phyloP scores from a whole-genome alignment of 2,329 filamentous ascomycete genomes.

The Penicillium sp. region DNA sequence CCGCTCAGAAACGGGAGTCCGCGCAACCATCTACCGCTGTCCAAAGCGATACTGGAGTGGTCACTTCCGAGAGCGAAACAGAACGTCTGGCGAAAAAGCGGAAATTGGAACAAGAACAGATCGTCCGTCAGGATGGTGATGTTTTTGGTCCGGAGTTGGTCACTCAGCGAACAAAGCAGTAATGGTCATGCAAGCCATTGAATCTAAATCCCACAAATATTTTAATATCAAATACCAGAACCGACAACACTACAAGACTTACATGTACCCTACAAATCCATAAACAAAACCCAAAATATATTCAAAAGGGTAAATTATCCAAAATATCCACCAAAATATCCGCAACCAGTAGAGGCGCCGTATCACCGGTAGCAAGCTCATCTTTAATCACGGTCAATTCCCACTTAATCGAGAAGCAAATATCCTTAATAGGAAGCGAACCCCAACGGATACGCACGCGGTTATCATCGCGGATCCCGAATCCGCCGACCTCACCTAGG shows the following conservation, averaged over 20 bases:
- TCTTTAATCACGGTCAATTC: neutral
- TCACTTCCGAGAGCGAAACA: constrained; percentile 36
- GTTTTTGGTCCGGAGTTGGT: constrained; percentile 41
- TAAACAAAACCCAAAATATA: neutral
- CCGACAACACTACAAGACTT: neutral
- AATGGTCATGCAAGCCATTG: neutral
- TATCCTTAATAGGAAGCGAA: neutral
- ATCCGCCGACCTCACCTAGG: neutral
- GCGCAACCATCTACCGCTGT: constrained; percentile 25
- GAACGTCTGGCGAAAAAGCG: constrained; percentile 43
- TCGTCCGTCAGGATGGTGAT: constrained; percentile 24
- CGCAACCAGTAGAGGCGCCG: neutral
- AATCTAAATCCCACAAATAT: neutral
- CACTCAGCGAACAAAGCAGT: constrained; percentile 32
- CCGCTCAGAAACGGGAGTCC: constrained; percentile 42
- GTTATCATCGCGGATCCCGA: neutral
- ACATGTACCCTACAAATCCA: neutral
- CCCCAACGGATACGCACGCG: neutral
- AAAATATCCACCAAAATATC: neutral
- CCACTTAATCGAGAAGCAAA: neutral
- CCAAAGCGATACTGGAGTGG: constrained; percentile 22
- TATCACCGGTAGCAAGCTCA: neutral
- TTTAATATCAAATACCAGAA: neutral
- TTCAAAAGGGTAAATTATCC: constrained; percentile 1
- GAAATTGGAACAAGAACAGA: constrained; percentile 34